Base-by-base conservation (phyloP, 1,284 basidiomycete genomes). In the Heterobasidion annosum region DNA sequence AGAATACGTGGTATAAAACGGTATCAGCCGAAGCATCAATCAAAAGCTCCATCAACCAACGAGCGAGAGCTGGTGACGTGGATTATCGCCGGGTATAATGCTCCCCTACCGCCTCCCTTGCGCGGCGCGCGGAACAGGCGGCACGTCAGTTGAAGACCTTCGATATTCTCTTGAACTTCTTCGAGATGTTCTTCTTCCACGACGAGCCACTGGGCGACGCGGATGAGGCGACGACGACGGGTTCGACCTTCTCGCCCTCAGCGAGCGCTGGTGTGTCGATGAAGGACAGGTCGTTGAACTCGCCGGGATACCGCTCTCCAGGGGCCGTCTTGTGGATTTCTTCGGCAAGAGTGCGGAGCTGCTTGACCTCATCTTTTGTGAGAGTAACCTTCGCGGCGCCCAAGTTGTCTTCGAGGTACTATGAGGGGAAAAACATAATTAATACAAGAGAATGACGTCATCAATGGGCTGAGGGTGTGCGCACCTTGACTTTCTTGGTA, bases 261-360 rank as follows among this genome's bases (percentile, higher is more conserved):
- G 37, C 37, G 37, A 40, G 37, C 10, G 37, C 37, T 10, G 37
- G 37, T 3, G 37, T 40, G 37, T 40, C 37, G 37, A 40, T 40
- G 37, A 40, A 40, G 37, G 37, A 40, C 12, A 40, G 37, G n/a
- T 40, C n/a, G n/a, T 12, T 40, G 37, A 40, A 40, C 10, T 40
- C 37, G 37, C 37, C 48, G 33, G 48, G 48, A 18, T 50, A 50
- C 33, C 48, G 48, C 34, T 50, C 33, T 12, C 48, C 48, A n/a
- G 48, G n/a, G 5, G 34, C 19, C 10, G 25, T 50, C 48, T 34
- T 35, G 19, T 50, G 48, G 6, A 34, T 34, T 18, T 64, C 65
- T n/a, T 69, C 61, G 1, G 73, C 70, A 15, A 69, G 63, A 48
- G 65, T 57, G 10, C 73, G 63, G 9, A 77, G 63, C 35, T 67